phyloP scores from a whole-genome alignment of 495 filamentous ascomycete genomes.

The Aspergillus mulundensis region DNA sequence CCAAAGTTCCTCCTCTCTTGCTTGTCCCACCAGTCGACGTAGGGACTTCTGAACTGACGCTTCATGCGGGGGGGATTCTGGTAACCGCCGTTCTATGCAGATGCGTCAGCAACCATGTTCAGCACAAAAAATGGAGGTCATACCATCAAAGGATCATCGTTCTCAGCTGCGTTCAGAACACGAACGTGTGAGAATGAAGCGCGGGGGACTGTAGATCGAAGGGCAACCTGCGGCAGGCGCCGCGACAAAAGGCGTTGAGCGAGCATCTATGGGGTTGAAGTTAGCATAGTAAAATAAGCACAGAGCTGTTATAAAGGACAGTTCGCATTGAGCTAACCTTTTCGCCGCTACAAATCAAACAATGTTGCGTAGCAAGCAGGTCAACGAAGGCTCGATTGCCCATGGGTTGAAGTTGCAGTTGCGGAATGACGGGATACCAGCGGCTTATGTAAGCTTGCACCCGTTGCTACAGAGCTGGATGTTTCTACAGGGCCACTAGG shows the following conservation, averaged over 20 bases:
- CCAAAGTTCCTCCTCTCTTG: slow-evolving; percentile 95
- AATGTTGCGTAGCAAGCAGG: slow-evolving; percentile 20
- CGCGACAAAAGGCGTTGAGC: slow-evolving; percentile 54
- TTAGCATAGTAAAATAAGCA: slow-evolving; percentile 15
- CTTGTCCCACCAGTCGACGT: slow-evolving; percentile 96
- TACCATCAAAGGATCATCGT: slow-evolving; percentile 78
- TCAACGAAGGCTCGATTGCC: slow-evolving; percentile 16
- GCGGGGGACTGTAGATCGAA: slow-evolving; percentile 50
- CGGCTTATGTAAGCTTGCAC: slow-evolving; percentile 16
- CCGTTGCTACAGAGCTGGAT: slow-evolving; percentile 15
- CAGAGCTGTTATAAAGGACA: neutral
- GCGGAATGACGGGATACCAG: slow-evolving; percentile 29
- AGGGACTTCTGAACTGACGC: slow-evolving; percentile 85
- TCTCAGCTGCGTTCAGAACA: slow-evolving; percentile 51
- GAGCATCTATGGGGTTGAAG: slow-evolving; percentile 55
- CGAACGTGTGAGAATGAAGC: slow-evolving; percentile 50
- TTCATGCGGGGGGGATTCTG: slow-evolving; percentile 80
- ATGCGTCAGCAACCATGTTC: no score
- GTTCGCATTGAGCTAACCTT: slow-evolving; percentile 15
- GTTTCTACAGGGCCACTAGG: no score
- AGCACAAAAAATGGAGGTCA: no score
- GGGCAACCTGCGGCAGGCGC: slow-evolving; percentile 43
- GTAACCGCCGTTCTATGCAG: slow-evolving; percentile 79
- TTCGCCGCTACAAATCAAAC: slow-evolving; percentile 27
- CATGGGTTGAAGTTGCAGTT: slow-evolving; percentile 23